Conservation (phyloP, 2,329 filamentous ascomycete species). For the Domatiomyces globalis region DNA sequence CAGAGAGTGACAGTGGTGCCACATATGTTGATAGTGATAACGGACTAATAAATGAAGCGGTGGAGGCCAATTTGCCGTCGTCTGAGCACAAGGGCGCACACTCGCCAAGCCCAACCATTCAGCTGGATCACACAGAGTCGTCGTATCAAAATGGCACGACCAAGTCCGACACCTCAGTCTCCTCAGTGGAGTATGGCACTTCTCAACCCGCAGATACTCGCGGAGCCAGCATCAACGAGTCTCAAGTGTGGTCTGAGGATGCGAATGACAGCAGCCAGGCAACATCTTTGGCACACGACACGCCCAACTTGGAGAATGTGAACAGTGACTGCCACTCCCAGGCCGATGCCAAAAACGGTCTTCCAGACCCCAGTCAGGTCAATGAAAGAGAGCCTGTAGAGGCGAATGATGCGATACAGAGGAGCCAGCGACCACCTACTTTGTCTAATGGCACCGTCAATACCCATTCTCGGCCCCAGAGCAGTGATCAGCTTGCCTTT, state of each 20-base stretch:
- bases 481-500: background rate
- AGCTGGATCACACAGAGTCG: background rate
- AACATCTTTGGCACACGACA: background rate
- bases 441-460: background rate
- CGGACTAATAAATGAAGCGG: background rate
- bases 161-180: background rate
- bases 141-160: background rate
- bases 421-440: background rate
- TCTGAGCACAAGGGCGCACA: too few species aligned
- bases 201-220: background rate
- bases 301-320: background rate
- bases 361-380: background rate
- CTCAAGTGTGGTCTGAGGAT: background rate
- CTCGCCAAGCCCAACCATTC: too few species aligned
- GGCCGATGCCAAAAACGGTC: background rate
- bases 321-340: background rate
- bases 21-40: background rate
- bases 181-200: background rate
- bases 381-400: background rate
- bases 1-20: background rate
- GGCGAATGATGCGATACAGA: background rate
- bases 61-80: background rate
- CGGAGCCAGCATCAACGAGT: background rate
- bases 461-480: background rate
- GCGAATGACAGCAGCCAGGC: background rate